Conservation (phyloP, 768 basidiomycete genomes). For the Calocybe gangraenosa region DNA sequence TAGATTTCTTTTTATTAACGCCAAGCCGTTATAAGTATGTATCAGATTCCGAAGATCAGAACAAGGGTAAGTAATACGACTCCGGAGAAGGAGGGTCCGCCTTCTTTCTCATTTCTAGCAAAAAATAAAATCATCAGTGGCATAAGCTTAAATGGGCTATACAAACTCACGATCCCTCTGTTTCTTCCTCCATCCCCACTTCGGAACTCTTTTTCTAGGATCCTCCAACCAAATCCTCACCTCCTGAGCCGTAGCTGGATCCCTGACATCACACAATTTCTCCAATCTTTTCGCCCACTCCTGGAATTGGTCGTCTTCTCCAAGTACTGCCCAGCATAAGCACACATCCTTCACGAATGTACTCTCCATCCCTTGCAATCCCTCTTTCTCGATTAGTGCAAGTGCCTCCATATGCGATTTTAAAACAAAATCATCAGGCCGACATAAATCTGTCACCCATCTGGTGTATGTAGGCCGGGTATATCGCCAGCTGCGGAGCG, state of each 20-base stretch:
- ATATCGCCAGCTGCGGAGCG: conserved; percentile 14
- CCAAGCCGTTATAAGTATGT: too few relatives aligned
- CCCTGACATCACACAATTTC: conserved; percentile 20
- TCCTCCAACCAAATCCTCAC: conserved; percentile 27
- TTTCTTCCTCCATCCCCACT: conserved; percentile 40
- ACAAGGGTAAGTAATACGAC: conserved; percentile 9
- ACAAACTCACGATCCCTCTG: conserved; percentile 29
- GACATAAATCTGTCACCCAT: conserved; percentile 39
- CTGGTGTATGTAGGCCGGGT: conserved; percentile 26
- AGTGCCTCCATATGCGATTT: conserved; percentile 34
- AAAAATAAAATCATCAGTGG: conserved; percentile 1
- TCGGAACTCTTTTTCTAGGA: conserved; percentile 23
- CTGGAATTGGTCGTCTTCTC: conserved; percentile 29
- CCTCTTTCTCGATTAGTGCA: conserved; percentile 35
- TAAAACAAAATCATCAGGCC: conserved; percentile 35
- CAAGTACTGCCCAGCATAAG: conserved; percentile 36
- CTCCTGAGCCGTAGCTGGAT: conserved; percentile 23
- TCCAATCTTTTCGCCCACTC: conserved; percentile 32
- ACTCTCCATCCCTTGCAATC: conserved; percentile 35
- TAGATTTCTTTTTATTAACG: too few relatives aligned
- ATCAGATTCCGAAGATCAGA: neutral
- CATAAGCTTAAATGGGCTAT: neutral
- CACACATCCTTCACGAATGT: conserved; percentile 40
- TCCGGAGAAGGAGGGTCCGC: conserved; percentile 7
- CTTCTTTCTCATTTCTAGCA: conserved; percentile 10